A percentile compares a stretch with the other conserved stretches of the same genome.
phyloP scores from a whole-genome alignment of 208 protist species.

The Wallacemonas collosoma region DNA sequence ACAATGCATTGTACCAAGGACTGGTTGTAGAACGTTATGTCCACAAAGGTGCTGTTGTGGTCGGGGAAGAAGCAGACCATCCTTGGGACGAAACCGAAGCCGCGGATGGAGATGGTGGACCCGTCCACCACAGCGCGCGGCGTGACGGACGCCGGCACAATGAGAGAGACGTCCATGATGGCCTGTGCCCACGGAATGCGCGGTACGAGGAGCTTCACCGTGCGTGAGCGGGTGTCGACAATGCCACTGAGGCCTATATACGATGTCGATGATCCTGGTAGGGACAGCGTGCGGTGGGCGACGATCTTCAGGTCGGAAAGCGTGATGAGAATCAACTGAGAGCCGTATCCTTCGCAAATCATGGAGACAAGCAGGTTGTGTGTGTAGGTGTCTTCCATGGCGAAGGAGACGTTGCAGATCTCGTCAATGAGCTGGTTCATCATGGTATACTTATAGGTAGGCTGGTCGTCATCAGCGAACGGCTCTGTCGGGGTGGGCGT shows the following conservation, averaged over 20 bases:
- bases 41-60: slow-evolving; percentile 10
- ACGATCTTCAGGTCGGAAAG: background rate
- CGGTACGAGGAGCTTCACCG: slow-evolving; percentile 21
- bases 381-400: slow-evolving; percentile 16
- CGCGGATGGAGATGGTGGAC: slow-evolving; percentile 15
- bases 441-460: background rate
- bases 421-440: slow-evolving; percentile 8
- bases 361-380: slow-evolving; percentile 11
- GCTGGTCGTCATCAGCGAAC: too few relatives aligned
- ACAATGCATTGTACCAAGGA: slow-evolving; percentile 11
- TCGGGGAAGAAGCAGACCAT: slow-evolving; percentile 34
- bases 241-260: slow-evolving; percentile 9
- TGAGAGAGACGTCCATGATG: slow-evolving; percentile 23
- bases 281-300: slow-evolving; percentile 9
- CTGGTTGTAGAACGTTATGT: slow-evolving; percentile 6
- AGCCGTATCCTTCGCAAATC: slow-evolving; percentile 10
- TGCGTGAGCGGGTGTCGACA: slow-evolving; percentile 17
- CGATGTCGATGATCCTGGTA: background rate
- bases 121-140: slow-evolving; percentile 20
- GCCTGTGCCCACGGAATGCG: background rate
- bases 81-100: slow-evolving; percentile 25
- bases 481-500: background rate
- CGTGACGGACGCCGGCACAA: slow-evolving; percentile 10
- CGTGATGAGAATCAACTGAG: background rate
- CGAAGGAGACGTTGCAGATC: slow-evolving; percentile 11